A percentile compares a stretch with the other conserved stretches of the same genome.
These are phyloP conservation scores for Pelargonium australe DNA, from an alignment of 441 rosid species.

Conservation along the genomic window DNA sequence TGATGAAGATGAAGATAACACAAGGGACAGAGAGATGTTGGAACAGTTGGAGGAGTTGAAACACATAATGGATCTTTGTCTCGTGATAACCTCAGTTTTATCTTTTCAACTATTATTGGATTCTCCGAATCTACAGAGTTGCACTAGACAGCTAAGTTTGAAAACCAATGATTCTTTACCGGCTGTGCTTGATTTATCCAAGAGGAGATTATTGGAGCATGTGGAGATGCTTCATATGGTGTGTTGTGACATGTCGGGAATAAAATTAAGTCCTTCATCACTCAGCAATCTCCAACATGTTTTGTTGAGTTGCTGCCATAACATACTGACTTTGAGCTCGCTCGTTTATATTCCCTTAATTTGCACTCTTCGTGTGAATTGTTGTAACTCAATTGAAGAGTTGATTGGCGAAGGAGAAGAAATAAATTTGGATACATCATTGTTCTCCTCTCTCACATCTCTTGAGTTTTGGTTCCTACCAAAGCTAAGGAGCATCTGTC, in stretches of 20 bases:
- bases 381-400: background rate
- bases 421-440: background rate
- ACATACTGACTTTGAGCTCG: background rate
- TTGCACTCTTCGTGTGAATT: background rate
- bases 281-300: background rate
- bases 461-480: background rate
- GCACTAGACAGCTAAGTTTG: background rate
- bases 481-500: background rate
- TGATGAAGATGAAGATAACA: background rate
- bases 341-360: background rate
- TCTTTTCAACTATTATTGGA: background rate
- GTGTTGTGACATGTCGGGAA: background rate
- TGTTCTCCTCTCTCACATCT: background rate
- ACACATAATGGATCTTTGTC: constrained; percentile 2
- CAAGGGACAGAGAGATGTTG: background rate
- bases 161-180: background rate
- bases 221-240: too few relatives aligned
- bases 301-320: background rate
- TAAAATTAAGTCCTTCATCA: too few relatives aligned
- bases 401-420: background rate
- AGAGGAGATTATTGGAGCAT: background rate
- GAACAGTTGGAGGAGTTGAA: background rate
- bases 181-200: background rate
- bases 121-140: background rate
- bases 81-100: background rate